Conservation (phyloP, 1,284 basidiomycete species). For the Blastosporella zonata region DNA sequence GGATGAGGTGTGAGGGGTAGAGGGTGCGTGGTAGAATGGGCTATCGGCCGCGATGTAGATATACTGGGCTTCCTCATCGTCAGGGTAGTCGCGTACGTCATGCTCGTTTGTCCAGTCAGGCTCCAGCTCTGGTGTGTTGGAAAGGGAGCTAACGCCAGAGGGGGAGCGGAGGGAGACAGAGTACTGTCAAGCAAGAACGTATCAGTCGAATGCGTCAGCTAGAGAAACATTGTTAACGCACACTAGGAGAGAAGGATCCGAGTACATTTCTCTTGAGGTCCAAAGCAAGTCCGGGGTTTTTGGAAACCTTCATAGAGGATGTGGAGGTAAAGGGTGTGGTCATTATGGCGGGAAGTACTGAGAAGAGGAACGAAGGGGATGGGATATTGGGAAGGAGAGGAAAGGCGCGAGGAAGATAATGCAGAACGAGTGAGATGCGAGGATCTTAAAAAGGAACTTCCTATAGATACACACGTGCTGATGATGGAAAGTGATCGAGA, state of each 20-base stretch:
- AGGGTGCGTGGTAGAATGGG: constrained; percentile 28
- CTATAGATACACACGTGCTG: constrained; percentile 6
- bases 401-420: constrained; percentile 3
- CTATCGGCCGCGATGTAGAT: constrained; percentile 31
- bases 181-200: constrained; percentile 6
- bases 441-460: constrained; percentile 11
- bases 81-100: constrained; percentile 16
- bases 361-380: constrained; percentile 1
- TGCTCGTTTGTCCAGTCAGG: constrained; percentile 28
- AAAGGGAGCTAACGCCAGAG: constrained; percentile 13
- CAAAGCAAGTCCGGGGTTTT: constrained; percentile 22
- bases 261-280: constrained; percentile 5
- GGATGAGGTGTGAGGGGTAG: constrained; percentile 24
- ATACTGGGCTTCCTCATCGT: constrained; percentile 30
- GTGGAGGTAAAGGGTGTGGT: constrained; percentile 16
- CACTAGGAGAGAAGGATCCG: constrained; percentile 1
- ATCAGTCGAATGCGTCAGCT: background rate
- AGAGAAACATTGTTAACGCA: background rate
- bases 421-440: background rate
- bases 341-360: constrained; percentile 13
- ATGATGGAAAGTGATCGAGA: constrained; percentile 8
- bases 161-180: constrained; percentile 7
- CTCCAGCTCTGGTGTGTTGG: constrained; percentile 19
- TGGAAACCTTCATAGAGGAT: constrained; percentile 19
- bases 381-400: background rate